Conservation (phyloP, 2,329 filamentous ascomycete genomes). For the Cryphonectria radicalis region DNA sequence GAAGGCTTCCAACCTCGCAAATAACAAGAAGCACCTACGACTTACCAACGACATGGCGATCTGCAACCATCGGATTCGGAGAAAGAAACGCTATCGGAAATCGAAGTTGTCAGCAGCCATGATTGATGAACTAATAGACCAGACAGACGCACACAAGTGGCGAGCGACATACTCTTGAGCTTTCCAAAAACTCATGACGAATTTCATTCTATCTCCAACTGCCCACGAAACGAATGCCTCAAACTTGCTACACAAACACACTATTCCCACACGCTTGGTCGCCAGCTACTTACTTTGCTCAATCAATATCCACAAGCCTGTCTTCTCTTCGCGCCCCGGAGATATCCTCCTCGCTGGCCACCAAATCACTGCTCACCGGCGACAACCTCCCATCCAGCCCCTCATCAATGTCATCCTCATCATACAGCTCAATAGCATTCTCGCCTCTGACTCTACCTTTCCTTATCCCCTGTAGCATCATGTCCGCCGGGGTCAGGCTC, state of each 20-base stretch:
- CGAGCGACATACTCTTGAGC: neutral
- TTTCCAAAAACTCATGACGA: neutral
- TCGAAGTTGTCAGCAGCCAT: neutral
- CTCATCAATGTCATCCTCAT: neutral
- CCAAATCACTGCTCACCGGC: neutral
- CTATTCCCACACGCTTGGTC: no score
- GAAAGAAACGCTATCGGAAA: neutral
- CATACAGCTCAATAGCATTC: neutral
- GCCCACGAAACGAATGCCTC: neutral
- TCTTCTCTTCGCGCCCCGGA: neutral
- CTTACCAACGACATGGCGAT: no score
- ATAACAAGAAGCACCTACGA: no score
- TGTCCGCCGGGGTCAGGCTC: neutral
- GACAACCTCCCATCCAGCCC: neutral
- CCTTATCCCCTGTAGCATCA: neutral
- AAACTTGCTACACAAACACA: neutral
- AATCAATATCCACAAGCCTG: conserved; percentile 21
- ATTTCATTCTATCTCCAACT: neutral
- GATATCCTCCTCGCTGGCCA: neutral
- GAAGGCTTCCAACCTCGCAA: neutral
- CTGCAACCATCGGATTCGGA: neutral
- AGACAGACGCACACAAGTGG: neutral
- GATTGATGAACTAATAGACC: neutral
- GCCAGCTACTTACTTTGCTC: neutral
- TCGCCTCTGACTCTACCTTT: neutral